Conservation (phyloP, 208 protist genomes). For the Phytomonas francai region DNA sequence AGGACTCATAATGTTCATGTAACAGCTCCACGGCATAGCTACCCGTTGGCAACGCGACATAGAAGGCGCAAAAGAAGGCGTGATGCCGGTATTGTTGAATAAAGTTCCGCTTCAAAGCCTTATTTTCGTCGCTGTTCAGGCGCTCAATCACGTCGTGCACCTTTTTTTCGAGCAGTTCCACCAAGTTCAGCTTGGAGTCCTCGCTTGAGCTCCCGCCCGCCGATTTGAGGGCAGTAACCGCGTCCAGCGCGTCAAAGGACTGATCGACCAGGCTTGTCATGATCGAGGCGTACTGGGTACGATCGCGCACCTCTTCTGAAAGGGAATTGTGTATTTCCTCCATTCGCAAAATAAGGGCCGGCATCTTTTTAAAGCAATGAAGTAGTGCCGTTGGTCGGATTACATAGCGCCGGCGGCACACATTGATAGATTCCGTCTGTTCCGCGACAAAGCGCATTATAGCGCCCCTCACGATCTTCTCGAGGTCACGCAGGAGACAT, state of each 20-base stretch:
- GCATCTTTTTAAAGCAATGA: constrained; percentile 75
- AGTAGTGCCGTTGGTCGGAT: constrained; percentile 70
- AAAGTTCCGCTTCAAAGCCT: constrained; percentile 57
- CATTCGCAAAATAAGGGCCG: constrained; percentile 58
- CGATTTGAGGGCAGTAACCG: constrained; percentile 52
- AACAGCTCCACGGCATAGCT: constrained; percentile 55
- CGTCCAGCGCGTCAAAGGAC: constrained; percentile 71
- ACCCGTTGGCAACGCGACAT: constrained; percentile 37
- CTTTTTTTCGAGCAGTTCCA: constrained; percentile 28
- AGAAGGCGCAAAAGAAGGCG: constrained; percentile 85
- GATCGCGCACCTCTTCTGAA: constrained; percentile 40
- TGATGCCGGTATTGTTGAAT: constrained; percentile 86
- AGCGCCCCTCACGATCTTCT: constrained; percentile 38
- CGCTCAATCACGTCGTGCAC: constrained; percentile 46
- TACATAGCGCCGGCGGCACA: constrained; percentile 49
- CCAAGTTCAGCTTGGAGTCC: constrained; percentile 41
- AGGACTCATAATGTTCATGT: constrained; percentile 55
- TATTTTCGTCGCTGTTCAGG: constrained; percentile 25
- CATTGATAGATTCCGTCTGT: constrained; percentile 78
- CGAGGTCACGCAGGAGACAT: constrained; percentile 45
- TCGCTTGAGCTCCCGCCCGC: constrained; percentile 4
- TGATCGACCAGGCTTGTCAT: constrained; percentile 69
- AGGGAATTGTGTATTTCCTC: constrained; percentile 71
- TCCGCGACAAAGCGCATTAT: constrained; percentile 73
- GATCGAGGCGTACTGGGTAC: constrained; percentile 68